phyloP scores from a whole-genome alignment of 2,329 filamentous ascomycete genomes.

The Claviceps quebecensis region DNA sequence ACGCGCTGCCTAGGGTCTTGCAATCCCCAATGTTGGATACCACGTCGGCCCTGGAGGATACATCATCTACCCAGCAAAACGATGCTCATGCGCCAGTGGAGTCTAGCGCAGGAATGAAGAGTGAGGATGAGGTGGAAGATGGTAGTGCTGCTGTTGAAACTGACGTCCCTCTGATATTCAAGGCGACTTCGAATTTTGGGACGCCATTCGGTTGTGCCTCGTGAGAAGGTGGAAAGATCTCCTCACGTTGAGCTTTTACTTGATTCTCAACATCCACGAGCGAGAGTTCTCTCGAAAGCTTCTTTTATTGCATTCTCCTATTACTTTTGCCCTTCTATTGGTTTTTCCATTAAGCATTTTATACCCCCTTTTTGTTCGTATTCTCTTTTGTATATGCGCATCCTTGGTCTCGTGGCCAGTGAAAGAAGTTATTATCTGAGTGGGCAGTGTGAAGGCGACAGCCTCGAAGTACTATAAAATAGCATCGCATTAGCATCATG shows the following conservation, averaged over 20 bases:
- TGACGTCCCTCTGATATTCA: conserved; percentile 34
- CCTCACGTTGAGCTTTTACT: background rate
- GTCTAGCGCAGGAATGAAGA: conserved; percentile 1
- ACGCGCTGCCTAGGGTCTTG: conserved; percentile 32
- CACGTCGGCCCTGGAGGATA: background rate
- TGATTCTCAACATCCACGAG: too few relatives aligned
- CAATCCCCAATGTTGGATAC: conserved; percentile 7
- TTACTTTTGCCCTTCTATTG: background rate
- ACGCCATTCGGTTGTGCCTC: conserved; percentile 26
- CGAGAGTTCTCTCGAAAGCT: background rate
- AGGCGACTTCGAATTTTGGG: conserved; percentile 32
- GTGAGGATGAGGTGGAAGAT: conserved; percentile 13
- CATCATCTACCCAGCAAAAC: background rate
- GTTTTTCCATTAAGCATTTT: background rate
- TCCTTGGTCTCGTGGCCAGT: background rate
- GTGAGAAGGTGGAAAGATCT: background rate
- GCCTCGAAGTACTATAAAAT: background rate
- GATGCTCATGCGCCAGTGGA: conserved; percentile 12
- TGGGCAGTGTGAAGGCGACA: background rate
- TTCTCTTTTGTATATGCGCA: background rate
- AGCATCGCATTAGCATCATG: conserved; percentile 3
- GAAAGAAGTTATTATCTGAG: background rate
- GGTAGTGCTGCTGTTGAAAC: conserved; percentile 17
- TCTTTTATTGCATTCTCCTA: background rate
- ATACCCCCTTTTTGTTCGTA: conserved; percentile 3